Conservation (phyloP, 495 filamentous ascomycete species). For the Annulohypoxylon nitens region DNA sequence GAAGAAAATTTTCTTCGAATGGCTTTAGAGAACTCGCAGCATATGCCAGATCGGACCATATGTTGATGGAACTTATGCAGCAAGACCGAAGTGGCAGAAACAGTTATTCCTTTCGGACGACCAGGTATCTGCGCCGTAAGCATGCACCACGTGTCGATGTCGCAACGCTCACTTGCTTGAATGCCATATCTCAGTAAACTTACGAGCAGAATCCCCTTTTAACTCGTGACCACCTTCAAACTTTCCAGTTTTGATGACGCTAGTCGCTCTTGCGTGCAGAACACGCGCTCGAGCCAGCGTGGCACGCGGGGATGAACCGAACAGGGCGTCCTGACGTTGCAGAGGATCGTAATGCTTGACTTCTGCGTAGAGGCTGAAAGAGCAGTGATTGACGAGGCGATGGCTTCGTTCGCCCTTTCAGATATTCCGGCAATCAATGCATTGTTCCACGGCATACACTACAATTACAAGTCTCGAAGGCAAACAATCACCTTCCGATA, state of each 20-base stretch:
- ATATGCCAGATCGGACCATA: conserved; percentile 18
- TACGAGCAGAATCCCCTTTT: conserved; percentile 10
- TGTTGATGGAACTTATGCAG: conserved; percentile 12
- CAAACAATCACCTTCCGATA: not conserved
- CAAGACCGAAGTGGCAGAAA: conserved; percentile 8
- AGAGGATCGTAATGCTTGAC: conserved; percentile 44
- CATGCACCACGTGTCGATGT: conserved; percentile 39
- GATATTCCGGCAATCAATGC: not conserved
- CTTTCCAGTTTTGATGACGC: conserved; percentile 28
- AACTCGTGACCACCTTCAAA: conserved; percentile 15
- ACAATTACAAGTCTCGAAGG: conserved; percentile 22
- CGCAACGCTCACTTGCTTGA: conserved; percentile 27
- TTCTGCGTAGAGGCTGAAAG: conserved; percentile 18
- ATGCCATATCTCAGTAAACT: conserved; percentile 4
- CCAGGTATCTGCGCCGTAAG: conserved; percentile 15
- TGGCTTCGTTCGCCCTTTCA: conserved; percentile 3
- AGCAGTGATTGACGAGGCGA: conserved; percentile 11
- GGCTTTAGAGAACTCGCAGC: conserved; percentile 1
- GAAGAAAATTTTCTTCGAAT: conserved; percentile 7
- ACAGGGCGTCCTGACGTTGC: conserved; percentile 14
- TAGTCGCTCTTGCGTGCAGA: conserved; percentile 32
- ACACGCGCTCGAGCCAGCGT: conserved; percentile 24
- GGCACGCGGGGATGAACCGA: conserved; percentile 34
- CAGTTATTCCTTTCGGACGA: conserved; percentile 6
- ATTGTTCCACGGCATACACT: conserved; percentile 20